A percentile compares a stretch with the other conserved stretches of the same genome.
Evolutionary conservation across 176 grass and related monocot genomes (phyloP).

Genomic region (barley (Hordeum vulgare)): MorexV3_pseudomolecules_assembly NC_058522.1:299165261-299165760

Average conservation of each 20-base stretch:
- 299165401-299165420: not conserved
- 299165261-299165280: not conserved
- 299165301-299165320: not conserved
- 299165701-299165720: slow-evolving; percentile 71
- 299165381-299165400: not conserved
- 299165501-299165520: not conserved
- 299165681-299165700: slow-evolving; percentile 44
- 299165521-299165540: not conserved
- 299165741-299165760: slow-evolving; percentile 20
- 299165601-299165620: slow-evolving; percentile 9
- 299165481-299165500: not conserved
- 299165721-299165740: slow-evolving; percentile 60
- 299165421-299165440: not conserved
- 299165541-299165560: slow-evolving; percentile 22
- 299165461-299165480: slow-evolving; percentile 8
- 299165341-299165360: not conserved
- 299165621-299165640: slow-evolving; percentile 24
- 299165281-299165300: not conserved
- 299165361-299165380: not conserved
- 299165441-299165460: not conserved
- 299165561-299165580: slow-evolving; percentile 8
- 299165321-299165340: not conserved
- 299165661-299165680: slow-evolving; percentile 14
- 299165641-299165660: slow-evolving; percentile 70
- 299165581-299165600: not conserved